Conservation (phyloP, 176 grass and related monocot species). For the Melocanna baccifera region DNA sequence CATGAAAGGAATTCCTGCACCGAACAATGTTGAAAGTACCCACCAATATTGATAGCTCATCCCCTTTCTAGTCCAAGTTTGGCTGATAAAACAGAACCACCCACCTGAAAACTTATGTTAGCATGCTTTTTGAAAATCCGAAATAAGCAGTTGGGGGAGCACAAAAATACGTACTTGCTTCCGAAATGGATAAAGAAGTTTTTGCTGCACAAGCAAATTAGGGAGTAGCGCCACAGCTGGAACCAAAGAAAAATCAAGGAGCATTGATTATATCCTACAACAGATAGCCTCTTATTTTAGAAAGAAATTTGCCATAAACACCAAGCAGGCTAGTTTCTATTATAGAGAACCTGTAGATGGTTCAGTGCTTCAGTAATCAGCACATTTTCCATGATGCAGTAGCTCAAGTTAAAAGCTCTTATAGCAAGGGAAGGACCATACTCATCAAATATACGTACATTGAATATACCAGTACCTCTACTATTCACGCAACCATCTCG, state of each 20-base stretch:
- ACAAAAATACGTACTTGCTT: constrained; percentile 44
- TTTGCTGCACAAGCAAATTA: constrained; percentile 57
- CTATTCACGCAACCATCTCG: constrained; percentile 52
- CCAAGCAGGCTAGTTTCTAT: no score
- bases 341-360: no score
- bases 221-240: constrained; percentile 52
- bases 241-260: constrained; percentile 36
- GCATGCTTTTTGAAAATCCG: neutral
- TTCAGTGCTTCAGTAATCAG: no score
- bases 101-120: constrained; percentile 33
- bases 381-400: no score
- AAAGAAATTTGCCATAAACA: no score
- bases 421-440: neutral
- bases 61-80: constrained; percentile 64
- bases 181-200: constrained; percentile 56
- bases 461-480: constrained; percentile 49
- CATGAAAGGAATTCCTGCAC: constrained; percentile 32
- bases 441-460: neutral
- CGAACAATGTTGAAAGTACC: constrained; percentile 68
- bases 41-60: constrained; percentile 67
- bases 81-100: constrained; percentile 55
- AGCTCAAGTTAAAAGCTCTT: no score
- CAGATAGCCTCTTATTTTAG: no score
- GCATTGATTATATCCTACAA: neutral
- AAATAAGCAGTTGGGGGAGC: neutral